Base-by-base conservation (phyloP, 768 basidiomycete genomes). In the Tubosaeta sp. region DNA sequence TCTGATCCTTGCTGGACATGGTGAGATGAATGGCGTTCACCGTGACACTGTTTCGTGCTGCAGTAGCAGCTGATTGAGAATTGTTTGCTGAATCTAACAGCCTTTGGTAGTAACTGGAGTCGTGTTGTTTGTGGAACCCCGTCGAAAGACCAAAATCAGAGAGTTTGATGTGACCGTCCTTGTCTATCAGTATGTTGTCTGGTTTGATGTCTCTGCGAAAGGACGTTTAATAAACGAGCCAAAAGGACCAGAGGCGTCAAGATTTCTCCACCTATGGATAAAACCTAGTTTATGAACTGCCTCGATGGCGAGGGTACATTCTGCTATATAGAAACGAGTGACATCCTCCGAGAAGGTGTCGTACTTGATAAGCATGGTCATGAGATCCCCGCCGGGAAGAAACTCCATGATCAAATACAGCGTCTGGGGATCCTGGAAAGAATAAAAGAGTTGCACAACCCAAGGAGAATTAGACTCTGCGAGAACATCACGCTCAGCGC, bases 321-420 rank as follows among this genome's bases (percentile, higher is more conserved):
- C 88, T n/a, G 97, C 97, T 65, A 99, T 92, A 71, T 99, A 98
- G 71, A 98, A 98, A 48, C 95, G 82, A 51, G 93, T 93, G 13
- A 98, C 95, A 62, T 98, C 97, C 72, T 98, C 95, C 0, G 91
- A 91, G 72, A 98, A 98, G 0, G 95, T 97, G 67, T 97, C 97
- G 72, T 98, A 97, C 72, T 98, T 97, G 78, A 98, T 97, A 52
- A 97, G 78, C 95, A 98, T 98, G 5, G 95, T 97, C 97, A 99
- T 97, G 55, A 98, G 77, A 68, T 99, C 97, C 31, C 97, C 97
- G 43, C 97, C 97, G 50, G 95, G 95, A 43, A 99, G 77, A 71
- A 95, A 99, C 73, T 98, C 97, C 97, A 98, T 98, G 75, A 98
- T 89, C 50, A 99, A 78, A 73, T 98, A 99, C 25, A 99, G 80